phyloP scores from a whole-genome alignment of 1,284 basidiomycete species.

The Cutaneotrichosporon cutaneum region DNA sequence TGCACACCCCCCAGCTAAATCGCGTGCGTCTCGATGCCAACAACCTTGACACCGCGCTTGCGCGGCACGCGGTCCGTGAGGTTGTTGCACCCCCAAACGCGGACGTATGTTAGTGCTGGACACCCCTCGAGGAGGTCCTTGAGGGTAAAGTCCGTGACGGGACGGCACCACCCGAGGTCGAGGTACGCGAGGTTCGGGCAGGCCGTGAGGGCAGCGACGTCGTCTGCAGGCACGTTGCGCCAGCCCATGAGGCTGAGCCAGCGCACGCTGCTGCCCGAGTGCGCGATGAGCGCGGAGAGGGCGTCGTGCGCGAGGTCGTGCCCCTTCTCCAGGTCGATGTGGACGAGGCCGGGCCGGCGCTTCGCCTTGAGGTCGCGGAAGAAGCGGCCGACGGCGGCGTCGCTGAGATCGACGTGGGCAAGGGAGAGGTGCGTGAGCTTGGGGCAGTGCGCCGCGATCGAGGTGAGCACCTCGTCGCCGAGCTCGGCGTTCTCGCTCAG shows the following conservation, averaged over 20 bases:
- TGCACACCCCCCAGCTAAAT: conserved; percentile 27
- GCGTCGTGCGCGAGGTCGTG: conserved; percentile 61
- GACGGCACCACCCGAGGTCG: conserved; percentile 84
- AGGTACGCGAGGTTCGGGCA: conserved; percentile 62
- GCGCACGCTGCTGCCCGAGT: conserved; percentile 66
- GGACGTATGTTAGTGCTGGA: conserved; percentile 35
- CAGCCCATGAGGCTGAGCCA: conserved; percentile 74
- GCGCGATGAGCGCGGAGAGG: conserved; percentile 65
- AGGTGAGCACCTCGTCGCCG: conserved; percentile 61
- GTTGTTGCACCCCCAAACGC: conserved; percentile 53
- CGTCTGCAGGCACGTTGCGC: conserved; percentile 63
- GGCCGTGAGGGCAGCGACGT: conserved; percentile 60
- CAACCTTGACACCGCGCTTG: conserved; percentile 50
- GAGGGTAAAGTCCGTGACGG: conserved; percentile 78
- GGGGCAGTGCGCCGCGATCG: conserved; percentile 61
- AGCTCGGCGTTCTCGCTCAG: conserved; percentile 65
- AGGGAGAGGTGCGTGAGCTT: conserved; percentile 63
- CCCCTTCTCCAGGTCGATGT: conserved; percentile 63
- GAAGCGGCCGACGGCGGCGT: conserved; percentile 66
- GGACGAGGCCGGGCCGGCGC: conserved; percentile 51
- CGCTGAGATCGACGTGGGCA: conserved; percentile 64
- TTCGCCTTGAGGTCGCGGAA: conserved; percentile 57
- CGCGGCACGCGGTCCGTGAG: conserved; percentile 50
- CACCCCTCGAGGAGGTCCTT: conserved; percentile 65
- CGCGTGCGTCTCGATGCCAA: conserved; percentile 53